Evolutionary conservation across 1,284 basidiomycete genomes (phyloP), one percentile per base, ranked within the genome.

Genomic region (Porogramme epimiltina): DNA sequence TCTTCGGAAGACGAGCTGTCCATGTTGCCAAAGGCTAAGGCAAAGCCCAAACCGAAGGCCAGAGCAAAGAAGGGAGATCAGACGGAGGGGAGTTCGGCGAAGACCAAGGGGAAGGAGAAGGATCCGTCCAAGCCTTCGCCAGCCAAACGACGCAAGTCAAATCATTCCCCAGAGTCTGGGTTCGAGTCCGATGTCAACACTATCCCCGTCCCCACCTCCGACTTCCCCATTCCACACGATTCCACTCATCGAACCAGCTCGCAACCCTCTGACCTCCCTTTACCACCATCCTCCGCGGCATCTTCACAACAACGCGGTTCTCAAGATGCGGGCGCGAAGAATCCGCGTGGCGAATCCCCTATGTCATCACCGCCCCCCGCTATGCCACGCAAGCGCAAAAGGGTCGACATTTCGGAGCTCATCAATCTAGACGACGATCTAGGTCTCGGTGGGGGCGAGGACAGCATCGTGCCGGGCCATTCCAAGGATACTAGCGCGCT

Each of bases 241-340:
- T 6, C 8, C 9, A 9, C 5, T n/a, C 10, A 18, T 37, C 34
- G 34, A 10, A 49, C 47, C 6, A 58, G 58, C 43, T 65, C 65
- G 1, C 63, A 60, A 43, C 70, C 70, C 4, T 71, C 71, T 0
- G 67, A 71, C 47, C 67, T 65, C 2, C 66, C 62, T 2, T 62
- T 60, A 1, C 66, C 62, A 0, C 63, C 62, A 0, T 66, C 67
- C 1, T 62, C 63, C 33, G 42, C 59, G 3, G 52, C 57, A 24
- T 41, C 57, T 40, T 41, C 55, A 42, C 28, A 58, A 43, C 37
- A 53, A 37, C 47, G 34, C 46, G 13, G 51, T 42, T 16, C 49
- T 44, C 0, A 37, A 18, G 16, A 41, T 8, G 44, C 22, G 2
- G 45, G 22, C 3, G 15, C 45, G n/a, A 20, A 20, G 2, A 20